These are phyloP conservation scores for Vitrella brassicaformis DNA, from an alignment of 73 alveolate genomes.

Conservation along the genomic window DNA sequence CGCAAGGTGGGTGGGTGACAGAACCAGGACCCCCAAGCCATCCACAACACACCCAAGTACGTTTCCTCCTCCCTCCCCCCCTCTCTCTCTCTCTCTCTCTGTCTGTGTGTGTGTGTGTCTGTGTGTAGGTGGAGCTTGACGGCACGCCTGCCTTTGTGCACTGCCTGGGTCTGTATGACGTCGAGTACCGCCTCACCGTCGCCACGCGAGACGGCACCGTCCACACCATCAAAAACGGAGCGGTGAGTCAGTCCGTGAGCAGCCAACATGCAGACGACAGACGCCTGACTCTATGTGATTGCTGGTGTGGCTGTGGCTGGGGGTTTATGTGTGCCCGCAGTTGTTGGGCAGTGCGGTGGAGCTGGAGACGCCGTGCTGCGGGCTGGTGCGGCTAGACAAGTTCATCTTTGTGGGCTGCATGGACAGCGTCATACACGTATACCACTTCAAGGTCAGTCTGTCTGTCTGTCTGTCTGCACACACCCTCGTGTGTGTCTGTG, in stretches of 20 bases:
- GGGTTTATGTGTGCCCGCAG: too few relatives aligned
- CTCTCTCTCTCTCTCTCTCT: too few relatives aligned
- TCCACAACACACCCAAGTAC: slow-evolving; percentile 45
- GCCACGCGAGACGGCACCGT: slow-evolving; percentile 75
- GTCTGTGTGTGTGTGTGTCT: too few relatives aligned
- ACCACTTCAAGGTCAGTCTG: too few relatives aligned
- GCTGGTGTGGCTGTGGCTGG: too few relatives aligned
- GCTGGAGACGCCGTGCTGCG: slow-evolving; percentile 62
- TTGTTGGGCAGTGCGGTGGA: slow-evolving; percentile 23
- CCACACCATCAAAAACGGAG: slow-evolving; percentile 55
- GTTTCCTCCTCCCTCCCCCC: too few relatives aligned
- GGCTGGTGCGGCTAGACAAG: slow-evolving; percentile 53
- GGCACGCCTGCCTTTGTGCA: slow-evolving; percentile 65
- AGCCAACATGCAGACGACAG: too few relatives aligned
- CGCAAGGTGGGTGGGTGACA: slow-evolving; percentile 48
- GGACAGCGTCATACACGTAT: slow-evolving; percentile 51
- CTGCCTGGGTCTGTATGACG: slow-evolving; percentile 59
- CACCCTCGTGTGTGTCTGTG: too few relatives aligned
- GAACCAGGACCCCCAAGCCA: slow-evolving; percentile 54
- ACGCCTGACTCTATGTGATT: too few relatives aligned
- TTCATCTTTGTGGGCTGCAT: slow-evolving; percentile 60
- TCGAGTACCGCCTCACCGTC: slow-evolving; percentile 52
- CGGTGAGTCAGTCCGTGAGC: too few relatives aligned
- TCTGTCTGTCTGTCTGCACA: too few relatives aligned
- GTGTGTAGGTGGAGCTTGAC: too few relatives aligned